Percentiles rank a stretch among this genome's conserved stretches.
phyloP scores from a whole-genome alignment of 108 stramenopile genomes.

The Cyclotella cryptica region DNA sequence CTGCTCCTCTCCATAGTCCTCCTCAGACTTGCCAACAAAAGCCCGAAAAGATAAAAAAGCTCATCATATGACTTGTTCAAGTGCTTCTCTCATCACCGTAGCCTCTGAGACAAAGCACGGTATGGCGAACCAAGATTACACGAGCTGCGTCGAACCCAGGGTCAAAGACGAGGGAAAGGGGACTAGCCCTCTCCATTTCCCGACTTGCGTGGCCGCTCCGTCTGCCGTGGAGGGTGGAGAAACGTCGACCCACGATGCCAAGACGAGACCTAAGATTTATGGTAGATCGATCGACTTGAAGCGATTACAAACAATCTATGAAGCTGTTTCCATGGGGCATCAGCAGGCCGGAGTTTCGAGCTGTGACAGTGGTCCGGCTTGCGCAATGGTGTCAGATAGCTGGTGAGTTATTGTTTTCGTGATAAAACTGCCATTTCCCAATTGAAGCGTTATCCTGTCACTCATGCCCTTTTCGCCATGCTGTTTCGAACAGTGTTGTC shows the following conservation, averaged over 20 bases:
- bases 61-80: no score
- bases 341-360: not conserved
- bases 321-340: not conserved
- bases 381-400: not conserved
- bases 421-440: not conserved
- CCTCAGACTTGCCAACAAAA: no score
- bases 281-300: not conserved
- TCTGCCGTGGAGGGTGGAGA: no score
- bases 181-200: no score
- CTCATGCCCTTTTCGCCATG: not conserved
- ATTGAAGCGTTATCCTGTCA: not conserved
- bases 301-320: conserved; percentile 1
- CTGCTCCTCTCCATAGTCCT: no score
- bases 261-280: not conserved
- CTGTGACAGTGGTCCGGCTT: not conserved
- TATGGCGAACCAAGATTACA: no score
- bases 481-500: not conserved
- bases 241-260: not conserved
- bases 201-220: no score
- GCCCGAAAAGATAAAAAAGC: no score
- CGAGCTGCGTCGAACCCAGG: no score
- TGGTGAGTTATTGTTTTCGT: conserved; percentile 1
- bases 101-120: no score
- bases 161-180: no score
- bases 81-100: no score